Conservation (phyloP, 768 basidiomycete species). For the Erythrobasidium yunnanense region DNA sequence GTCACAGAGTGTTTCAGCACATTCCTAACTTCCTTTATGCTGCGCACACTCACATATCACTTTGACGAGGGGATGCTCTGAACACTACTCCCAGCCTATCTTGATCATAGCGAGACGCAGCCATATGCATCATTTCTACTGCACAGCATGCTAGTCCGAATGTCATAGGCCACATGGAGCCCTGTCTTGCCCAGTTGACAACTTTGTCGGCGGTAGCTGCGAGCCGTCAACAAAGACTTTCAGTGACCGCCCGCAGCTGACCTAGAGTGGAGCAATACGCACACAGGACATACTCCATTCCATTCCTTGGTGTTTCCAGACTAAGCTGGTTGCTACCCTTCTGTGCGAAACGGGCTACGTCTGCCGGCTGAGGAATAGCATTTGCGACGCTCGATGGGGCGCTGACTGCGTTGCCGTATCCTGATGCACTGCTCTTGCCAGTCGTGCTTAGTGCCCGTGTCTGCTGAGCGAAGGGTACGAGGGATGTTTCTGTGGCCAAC, state of each 20-base stretch:
- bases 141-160: constrained; percentile 95
- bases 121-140: constrained; percentile 99
- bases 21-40: neutral
- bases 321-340: constrained; percentile 71
- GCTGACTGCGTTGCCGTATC: neutral
- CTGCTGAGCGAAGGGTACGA: neutral
- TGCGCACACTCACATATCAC: constrained; percentile 31
- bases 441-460: constrained; percentile 7
- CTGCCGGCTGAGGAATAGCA: constrained; percentile 8
- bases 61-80: constrained; percentile 81
- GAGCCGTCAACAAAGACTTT: neutral
- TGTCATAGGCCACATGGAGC: constrained; percentile 99
- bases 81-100: constrained; percentile 94
- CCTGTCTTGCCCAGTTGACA: constrained; percentile 92
- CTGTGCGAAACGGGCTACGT: constrained; percentile 50
- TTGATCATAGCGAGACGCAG: constrained; percentile 95
- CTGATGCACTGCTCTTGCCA: neutral
- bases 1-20: neutral
- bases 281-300: constrained; percentile 89
- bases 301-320: constrained; percentile 78
- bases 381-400: neutral
- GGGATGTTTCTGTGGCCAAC: neutral
- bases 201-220: constrained; percentile 78
- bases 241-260: neutral
- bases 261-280: neutral